These are phyloP conservation scores for Tricharina praecox DNA, from an alignment of 495 filamentous ascomycete genomes.

Conservation along the genomic window DNA sequence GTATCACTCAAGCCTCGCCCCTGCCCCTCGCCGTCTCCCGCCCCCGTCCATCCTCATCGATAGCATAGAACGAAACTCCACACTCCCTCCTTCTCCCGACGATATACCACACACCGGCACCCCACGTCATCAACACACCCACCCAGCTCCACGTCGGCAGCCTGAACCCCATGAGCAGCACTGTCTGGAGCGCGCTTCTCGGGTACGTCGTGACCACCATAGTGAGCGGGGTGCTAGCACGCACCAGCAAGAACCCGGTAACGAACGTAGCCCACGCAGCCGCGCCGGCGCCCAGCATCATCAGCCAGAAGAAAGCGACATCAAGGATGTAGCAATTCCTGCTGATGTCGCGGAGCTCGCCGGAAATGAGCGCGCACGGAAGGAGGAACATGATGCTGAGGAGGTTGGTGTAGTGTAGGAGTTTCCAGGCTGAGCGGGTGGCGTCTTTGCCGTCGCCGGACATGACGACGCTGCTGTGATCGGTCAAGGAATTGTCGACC, in stretches of 20 bases:
- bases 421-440: constrained; percentile 30
- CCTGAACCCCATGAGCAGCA: constrained; percentile 27
- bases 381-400: constrained; percentile 33
- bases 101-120: constrained; percentile 33
- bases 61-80: too few relatives aligned
- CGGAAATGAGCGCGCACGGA: constrained; percentile 33
- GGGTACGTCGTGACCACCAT: constrained; percentile 25
- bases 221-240: constrained; percentile 24
- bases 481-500: constrained; percentile 4
- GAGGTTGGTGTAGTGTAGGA: constrained; percentile 35
- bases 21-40: too few relatives aligned
- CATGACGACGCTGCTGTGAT: constrained; percentile 2
- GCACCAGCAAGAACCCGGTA: constrained; percentile 16
- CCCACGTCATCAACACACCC: constrained; percentile 34
- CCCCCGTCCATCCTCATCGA: too few relatives aligned
- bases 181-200: constrained; percentile 19
- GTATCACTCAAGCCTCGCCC: too few relatives aligned
- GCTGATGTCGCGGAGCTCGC: constrained; percentile 32
- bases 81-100: constrained; percentile 29
- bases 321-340: constrained; percentile 38
- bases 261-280: constrained; percentile 20
- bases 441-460: constrained; percentile 28
- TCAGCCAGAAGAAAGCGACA: constrained; percentile 34
- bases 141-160: constrained; percentile 30
- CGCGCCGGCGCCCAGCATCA: constrained; percentile 27